phyloP scores from a whole-genome alignment of 257 asterid species.

The Scutellaria baicalensis region DNA sequence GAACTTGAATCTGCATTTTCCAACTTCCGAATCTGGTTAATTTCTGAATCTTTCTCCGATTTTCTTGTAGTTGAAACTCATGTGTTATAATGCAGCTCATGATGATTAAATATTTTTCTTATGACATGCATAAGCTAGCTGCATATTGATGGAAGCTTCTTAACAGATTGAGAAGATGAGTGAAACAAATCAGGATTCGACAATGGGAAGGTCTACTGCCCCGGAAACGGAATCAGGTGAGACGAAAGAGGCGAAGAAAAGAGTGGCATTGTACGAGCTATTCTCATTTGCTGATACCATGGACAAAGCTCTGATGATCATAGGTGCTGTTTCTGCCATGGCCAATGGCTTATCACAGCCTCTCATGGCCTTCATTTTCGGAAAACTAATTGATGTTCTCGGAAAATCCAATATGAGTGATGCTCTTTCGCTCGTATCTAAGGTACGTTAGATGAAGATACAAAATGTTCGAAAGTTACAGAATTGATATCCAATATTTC shows the following conservation, averaged over 20 bases:
- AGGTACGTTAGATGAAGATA: constrained; percentile 16
- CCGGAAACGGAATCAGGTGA: not conserved
- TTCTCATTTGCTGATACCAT: constrained; percentile 36
- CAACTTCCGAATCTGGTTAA: no score
- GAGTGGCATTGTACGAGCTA: constrained; percentile 26
- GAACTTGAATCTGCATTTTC: no score
- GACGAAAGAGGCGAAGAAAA: not conserved
- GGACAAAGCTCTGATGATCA: constrained; percentile 34
- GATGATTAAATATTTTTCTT: no score
- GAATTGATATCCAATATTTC: no score
- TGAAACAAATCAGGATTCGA: not conserved
- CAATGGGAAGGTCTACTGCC: not conserved
- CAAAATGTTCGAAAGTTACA: no score
- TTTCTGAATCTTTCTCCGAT: no score
- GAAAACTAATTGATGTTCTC: constrained; percentile 26
- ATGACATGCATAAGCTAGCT: not conserved
- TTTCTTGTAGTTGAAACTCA: no score
- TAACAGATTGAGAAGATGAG: not conserved
- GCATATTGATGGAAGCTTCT: not conserved
- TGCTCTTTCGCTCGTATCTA: constrained; percentile 16
- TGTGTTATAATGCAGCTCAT: no score
- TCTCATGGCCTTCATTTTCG: constrained; percentile 30
- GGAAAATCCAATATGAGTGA: constrained; percentile 11
- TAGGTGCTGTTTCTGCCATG: constrained; percentile 39
- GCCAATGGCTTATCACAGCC: constrained; percentile 30